Percentiles rank a stretch among this genome's conserved stretches.
Evolutionary conservation across 116 monocot genomes (phyloP).

Genomic region (Zostera marina): DNA sequence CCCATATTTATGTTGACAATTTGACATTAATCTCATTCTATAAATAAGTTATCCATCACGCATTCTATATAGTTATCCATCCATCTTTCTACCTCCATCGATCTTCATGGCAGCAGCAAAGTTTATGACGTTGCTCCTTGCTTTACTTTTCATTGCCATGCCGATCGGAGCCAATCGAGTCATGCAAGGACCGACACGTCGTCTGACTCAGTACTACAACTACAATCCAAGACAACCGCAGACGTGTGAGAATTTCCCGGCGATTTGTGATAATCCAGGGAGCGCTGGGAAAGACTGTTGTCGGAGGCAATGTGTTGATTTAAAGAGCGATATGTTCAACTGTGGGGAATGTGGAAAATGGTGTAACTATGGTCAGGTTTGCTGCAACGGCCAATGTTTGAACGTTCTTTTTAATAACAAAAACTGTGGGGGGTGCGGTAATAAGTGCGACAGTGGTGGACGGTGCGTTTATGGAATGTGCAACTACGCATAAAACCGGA

Average conservation of each 20-base stretch:
- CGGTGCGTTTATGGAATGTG: slow-evolving; percentile 34
- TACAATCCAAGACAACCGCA: background rate
- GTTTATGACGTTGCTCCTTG: too few relatives aligned
- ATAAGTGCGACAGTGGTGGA: slow-evolving; percentile 11
- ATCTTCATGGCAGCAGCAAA: too few relatives aligned
- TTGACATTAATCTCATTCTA: too few relatives aligned
- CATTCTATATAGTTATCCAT: too few relatives aligned
- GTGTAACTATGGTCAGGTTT: slow-evolving; percentile 16
- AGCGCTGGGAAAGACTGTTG: slow-evolving; percentile 25
- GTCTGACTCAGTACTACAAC: background rate
- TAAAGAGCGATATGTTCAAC: slow-evolving; percentile 15
- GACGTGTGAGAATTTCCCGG: slow-evolving; percentile 23
- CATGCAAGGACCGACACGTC: too few relatives aligned
- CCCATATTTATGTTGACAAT: too few relatives aligned
- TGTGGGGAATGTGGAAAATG: slow-evolving; percentile 22
- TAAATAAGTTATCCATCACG: too few relatives aligned
- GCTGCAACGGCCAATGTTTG: slow-evolving; percentile 24
- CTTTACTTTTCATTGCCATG: too few relatives aligned
- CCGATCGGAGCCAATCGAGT: too few relatives aligned
- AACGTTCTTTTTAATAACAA: slow-evolving; percentile 13
- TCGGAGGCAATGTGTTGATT: slow-evolving; percentile 19
- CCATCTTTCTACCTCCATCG: too few relatives aligned
- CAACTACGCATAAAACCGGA: too few relatives aligned
- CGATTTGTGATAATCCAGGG: slow-evolving; percentile 14
- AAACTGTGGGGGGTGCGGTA: slow-evolving; percentile 27